These are phyloP conservation scores for Beauveria caledonica DNA, from an alignment of 2,329 filamentous ascomycete species.

Conservation along the genomic window DNA sequence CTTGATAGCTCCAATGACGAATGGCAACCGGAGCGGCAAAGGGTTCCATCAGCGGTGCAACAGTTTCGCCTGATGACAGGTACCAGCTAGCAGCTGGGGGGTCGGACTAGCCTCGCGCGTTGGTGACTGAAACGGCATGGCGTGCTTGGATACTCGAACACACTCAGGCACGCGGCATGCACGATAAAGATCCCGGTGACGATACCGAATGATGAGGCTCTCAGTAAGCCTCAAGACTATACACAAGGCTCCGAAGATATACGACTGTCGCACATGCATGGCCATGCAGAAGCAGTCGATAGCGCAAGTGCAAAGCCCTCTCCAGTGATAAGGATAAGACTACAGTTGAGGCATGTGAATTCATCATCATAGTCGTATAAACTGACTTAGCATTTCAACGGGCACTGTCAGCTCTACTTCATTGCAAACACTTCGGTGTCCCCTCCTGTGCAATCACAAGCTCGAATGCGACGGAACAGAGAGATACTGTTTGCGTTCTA, in stretches of 20 bases:
- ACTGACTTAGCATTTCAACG: no score
- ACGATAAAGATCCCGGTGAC: neutral
- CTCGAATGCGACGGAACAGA: neutral
- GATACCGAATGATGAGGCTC: neutral
- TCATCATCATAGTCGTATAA: no score
- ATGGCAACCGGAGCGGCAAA: neutral
- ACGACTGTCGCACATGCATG: no score
- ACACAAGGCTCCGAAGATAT: neutral
- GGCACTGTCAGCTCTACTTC: no score
- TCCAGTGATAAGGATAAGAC: neutral
- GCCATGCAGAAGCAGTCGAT: neutral
- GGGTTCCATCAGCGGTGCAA: neutral
- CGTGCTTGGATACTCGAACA: neutral
- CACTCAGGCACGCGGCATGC: neutral
- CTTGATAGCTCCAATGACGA: neutral
- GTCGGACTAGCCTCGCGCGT: neutral
- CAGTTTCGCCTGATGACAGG: neutral
- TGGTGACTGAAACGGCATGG: neutral
- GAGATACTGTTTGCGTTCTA: neutral
- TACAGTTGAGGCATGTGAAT: no score
- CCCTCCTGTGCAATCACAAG: no score
- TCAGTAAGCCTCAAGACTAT: neutral
- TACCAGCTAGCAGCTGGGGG: neutral
- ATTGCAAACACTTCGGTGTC: no score
- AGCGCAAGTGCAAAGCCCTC: neutral